These are phyloP conservation scores for Phellinidium pouzarii DNA, from an alignment of 1,284 basidiomycete species.

Conservation along the genomic window DNA sequence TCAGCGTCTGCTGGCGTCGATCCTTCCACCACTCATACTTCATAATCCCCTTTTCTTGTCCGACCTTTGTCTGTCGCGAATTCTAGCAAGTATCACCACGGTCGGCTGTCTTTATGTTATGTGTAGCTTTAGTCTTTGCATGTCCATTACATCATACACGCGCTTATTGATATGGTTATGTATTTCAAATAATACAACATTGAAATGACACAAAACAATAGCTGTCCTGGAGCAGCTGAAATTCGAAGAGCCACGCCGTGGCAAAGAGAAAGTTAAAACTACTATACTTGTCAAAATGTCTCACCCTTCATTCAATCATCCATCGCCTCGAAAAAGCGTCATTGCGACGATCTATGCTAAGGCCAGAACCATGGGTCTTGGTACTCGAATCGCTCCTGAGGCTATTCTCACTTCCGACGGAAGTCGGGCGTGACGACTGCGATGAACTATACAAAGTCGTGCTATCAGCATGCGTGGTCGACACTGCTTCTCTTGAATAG, in stretches of 20 bases:
- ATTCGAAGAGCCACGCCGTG: conserved; percentile 13
- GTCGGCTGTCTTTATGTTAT: not conserved
- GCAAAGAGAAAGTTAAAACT: not conserved
- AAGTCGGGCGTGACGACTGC: conserved; percentile 11
- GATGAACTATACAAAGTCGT: conserved; percentile 1
- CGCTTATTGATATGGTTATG: conserved; percentile 5
- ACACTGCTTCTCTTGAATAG: conserved; percentile 18
- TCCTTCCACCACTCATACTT: conserved; percentile 32
- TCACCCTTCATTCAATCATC: conserved; percentile 22
- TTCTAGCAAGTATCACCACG: not conserved
- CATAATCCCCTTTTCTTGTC: not conserved
- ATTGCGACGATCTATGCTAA: not conserved
- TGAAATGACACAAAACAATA: not conserved
- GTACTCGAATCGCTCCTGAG: conserved; percentile 4
- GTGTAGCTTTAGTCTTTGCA: conserved; percentile 6
- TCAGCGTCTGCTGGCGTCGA: conserved; percentile 21
- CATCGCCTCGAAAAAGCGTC: conserved; percentile 19
- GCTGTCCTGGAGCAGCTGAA: conserved; percentile 2
- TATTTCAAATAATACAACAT: not conserved
- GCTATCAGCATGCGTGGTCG: conserved; percentile 6
- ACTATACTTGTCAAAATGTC: too few species aligned
- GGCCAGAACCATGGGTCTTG: not conserved
- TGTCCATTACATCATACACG: conserved; percentile 3
- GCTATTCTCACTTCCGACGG: conserved; percentile 18
- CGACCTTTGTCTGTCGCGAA: not conserved